A percentile compares a stretch with the other conserved stretches of the same genome.
These are phyloP conservation scores for Papiliotrema terrestris DNA, from an alignment of 1,284 basidiomycete species.

Conservation along the genomic window DNA sequence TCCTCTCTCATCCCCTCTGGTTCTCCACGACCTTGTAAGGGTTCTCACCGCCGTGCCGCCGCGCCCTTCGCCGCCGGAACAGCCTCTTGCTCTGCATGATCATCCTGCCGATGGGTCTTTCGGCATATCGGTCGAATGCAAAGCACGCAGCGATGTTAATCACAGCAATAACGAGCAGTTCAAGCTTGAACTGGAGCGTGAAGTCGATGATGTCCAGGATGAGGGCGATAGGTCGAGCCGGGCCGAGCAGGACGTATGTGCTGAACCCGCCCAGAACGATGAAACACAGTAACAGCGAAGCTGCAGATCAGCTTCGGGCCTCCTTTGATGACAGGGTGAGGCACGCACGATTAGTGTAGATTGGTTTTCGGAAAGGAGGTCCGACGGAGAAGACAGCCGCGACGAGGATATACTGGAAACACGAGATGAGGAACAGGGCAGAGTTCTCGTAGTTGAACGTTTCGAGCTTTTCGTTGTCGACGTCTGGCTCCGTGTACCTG, in stretches of 20 bases:
- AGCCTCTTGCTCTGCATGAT: conserved; percentile 50
- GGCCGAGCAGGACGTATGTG: conserved; percentile 67
- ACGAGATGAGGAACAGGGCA: conserved; percentile 85
- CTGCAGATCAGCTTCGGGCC: conserved; percentile 48
- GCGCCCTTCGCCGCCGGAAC: conserved; percentile 25
- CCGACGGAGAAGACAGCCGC: conserved; percentile 97
- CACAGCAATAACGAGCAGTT: conserved; percentile 66
- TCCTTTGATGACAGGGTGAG: background rate
- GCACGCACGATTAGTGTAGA: conserved; percentile 85
- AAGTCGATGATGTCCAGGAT: conserved; percentile 77
- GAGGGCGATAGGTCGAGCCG: conserved; percentile 60
- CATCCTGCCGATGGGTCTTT: conserved; percentile 58
- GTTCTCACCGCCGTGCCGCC: conserved; percentile 44
- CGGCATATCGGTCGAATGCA: conserved; percentile 75
- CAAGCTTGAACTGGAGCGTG: conserved; percentile 65
- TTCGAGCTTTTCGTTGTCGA: conserved; percentile 71
- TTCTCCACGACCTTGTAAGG: conserved; percentile 55
- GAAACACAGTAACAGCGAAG: conserved; percentile 72
- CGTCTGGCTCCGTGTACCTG: conserved; percentile 58
- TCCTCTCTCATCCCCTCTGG: background rate
- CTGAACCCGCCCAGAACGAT: conserved; percentile 66
- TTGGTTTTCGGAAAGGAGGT: conserved; percentile 88
- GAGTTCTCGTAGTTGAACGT: conserved; percentile 95
- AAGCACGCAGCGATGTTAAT: conserved; percentile 72
- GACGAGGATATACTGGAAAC: conserved; percentile 97